phyloP scores from a whole-genome alignment of 495 filamentous ascomycete genomes.

The Eremomyces bilateralis region DNA sequence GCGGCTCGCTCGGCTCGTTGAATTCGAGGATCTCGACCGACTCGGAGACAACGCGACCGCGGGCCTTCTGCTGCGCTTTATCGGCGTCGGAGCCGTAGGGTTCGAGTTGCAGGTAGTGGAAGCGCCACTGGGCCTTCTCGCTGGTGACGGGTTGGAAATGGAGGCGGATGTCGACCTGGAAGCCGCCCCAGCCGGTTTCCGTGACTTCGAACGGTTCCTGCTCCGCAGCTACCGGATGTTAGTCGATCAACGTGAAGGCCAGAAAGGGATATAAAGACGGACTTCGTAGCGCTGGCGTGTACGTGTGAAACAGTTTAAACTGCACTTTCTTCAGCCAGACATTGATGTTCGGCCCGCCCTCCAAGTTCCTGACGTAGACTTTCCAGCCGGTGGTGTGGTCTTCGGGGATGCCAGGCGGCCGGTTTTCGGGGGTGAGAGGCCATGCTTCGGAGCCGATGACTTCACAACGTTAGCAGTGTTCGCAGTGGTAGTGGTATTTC shows the following conservation, averaged over 20 bases:
- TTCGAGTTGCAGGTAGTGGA: slow-evolving; percentile 77
- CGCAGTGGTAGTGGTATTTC: slow-evolving; percentile 7
- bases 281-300: slow-evolving; percentile 57
- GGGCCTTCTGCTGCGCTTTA: slow-evolving; percentile 34
- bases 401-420: slow-evolving; percentile 32
- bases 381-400: slow-evolving; percentile 95
- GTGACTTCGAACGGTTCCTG: slow-evolving; percentile 62
- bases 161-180: slow-evolving; percentile 81
- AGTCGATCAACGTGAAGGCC: not conserved
- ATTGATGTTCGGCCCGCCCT: slow-evolving; percentile 60
- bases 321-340: slow-evolving; percentile 94
- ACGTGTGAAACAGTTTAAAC: slow-evolving; percentile 94
- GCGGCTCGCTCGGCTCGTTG: slow-evolving; percentile 63
- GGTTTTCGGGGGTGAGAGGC: slow-evolving; percentile 47
- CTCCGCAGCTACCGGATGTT: slow-evolving; percentile 26
- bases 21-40: slow-evolving; percentile 82
- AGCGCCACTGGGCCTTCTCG: slow-evolving; percentile 81
- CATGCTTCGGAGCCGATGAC: slow-evolving; percentile 61
- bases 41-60: slow-evolving; percentile 43
- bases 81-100: slow-evolving; percentile 71
- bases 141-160: slow-evolving; percentile 67
- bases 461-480: slow-evolving; percentile 11
- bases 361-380: slow-evolving; percentile 71
- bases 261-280: too few relatives aligned
- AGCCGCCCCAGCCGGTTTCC: slow-evolving; percentile 96